Evolutionary conservation across 2,329 filamentous ascomycete species (phyloP).

Genomic region (Alternaria tenuissima): DNA sequence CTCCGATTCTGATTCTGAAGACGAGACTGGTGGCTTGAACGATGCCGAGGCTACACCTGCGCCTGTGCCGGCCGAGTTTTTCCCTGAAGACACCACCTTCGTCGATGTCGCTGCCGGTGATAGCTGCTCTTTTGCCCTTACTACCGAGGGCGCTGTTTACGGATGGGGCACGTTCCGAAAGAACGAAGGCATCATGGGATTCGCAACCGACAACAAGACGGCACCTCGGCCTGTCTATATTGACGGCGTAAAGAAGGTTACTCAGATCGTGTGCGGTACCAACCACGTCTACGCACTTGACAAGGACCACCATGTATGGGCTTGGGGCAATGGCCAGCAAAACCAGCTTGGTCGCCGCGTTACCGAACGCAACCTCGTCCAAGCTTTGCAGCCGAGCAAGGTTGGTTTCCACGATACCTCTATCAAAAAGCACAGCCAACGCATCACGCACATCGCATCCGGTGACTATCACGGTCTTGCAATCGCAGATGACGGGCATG

Average conservation of each 20-base stretch:
- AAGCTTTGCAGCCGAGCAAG: constrained; percentile 64
- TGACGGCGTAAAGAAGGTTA: constrained; percentile 71
- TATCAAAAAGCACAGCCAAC: constrained; percentile 54
- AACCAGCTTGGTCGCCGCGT: constrained; percentile 73
- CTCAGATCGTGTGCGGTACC: constrained; percentile 69
- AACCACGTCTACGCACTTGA: constrained; percentile 77
- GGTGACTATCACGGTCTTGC: constrained; percentile 86
- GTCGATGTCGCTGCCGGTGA: constrained; percentile 76
- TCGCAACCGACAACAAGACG: constrained; percentile 57
- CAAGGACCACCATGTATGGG: constrained; percentile 68
- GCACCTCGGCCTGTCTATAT: constrained; percentile 62
- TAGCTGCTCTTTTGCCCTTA: constrained; percentile 78
- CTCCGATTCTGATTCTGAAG: constrained; percentile 53
- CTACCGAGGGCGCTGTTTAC: constrained; percentile 77
- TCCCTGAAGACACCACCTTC: constrained; percentile 69
- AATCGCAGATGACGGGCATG: constrained; percentile 70
- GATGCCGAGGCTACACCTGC: constrained; percentile 74
- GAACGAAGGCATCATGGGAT: constrained; percentile 72
- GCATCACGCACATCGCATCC: constrained; percentile 69
- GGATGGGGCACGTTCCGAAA: constrained; percentile 85
- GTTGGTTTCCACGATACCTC: constrained; percentile 60
- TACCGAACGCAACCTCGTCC: constrained; percentile 65
- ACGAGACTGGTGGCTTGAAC: constrained; percentile 72
- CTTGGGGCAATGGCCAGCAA: constrained; percentile 78
- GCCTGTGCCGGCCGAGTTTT: constrained; percentile 63